A percentile compares a stretch with the other conserved stretches of the same genome.
These are phyloP conservation scores for Excoecaria agallocha DNA, from an alignment of 345 rosid genomes.

Conservation along the genomic window DNA sequence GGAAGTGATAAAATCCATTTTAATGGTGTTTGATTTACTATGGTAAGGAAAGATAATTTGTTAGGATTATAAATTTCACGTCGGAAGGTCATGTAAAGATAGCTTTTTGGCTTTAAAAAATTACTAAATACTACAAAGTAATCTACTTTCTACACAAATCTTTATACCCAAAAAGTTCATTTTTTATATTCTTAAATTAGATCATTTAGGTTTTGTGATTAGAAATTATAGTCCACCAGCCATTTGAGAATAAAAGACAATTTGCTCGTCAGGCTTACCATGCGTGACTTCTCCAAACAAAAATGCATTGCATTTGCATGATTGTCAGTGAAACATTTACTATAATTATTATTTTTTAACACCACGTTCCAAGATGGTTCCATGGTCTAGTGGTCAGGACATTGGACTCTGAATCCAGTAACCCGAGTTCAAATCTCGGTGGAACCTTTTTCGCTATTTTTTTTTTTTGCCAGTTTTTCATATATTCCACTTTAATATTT, in stretches of 20 bases:
- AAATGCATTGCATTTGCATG: too few species aligned
- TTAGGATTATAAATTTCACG: background rate
- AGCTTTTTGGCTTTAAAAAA: background rate
- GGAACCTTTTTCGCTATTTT: background rate
- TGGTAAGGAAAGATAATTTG: background rate
- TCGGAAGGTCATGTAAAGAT: background rate
- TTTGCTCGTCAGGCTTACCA: constrained; percentile 10
- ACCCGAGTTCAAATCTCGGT: constrained; percentile 40
- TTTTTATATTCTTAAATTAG: background rate
- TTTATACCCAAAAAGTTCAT: constrained; percentile 7
- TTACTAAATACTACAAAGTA: background rate
- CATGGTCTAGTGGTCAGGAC: constrained; percentile 38
- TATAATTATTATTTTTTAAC: too few species aligned
- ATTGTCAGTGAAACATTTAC: too few species aligned
- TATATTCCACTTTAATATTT: background rate
- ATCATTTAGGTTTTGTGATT: background rate
- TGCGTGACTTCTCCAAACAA: background rate
- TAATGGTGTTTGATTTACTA: background rate
- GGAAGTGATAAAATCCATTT: constrained; percentile 24
- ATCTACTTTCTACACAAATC: constrained; percentile 12
- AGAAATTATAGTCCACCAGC: background rate
- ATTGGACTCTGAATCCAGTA: constrained; percentile 31
- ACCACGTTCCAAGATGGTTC: background rate
- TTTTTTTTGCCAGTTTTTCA: background rate
- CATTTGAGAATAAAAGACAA: background rate